A percentile compares a stretch with the other conserved stretches of the same genome.
phyloP scores from a whole-genome alignment of 345 rosid species.

The thale cress (Arabidopsis thaliana) region DNA sequence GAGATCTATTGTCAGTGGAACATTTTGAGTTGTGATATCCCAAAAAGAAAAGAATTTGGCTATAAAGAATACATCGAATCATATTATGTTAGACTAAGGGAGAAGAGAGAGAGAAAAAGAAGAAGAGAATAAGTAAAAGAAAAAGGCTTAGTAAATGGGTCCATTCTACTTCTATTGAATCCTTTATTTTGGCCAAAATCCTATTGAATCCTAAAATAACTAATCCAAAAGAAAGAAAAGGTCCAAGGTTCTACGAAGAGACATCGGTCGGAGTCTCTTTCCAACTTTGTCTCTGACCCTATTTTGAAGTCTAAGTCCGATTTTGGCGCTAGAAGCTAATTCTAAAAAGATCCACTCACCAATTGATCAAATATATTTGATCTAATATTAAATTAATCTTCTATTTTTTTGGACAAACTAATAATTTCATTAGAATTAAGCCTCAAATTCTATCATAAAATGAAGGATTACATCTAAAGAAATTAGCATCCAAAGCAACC shows the following conservation, averaged over 20 bases:
- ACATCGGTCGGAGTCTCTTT: conserved; percentile 25
- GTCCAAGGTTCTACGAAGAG: conserved; percentile 21
- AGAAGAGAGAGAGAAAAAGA: background rate
- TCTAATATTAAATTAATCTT: background rate
- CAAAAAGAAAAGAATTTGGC: conserved; percentile 24
- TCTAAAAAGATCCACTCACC: conserved; percentile 8
- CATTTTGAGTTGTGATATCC: conserved; percentile 22
- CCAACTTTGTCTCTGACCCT: conserved; percentile 22
- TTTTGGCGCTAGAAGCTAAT: conserved; percentile 36
- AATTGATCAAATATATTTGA: background rate
- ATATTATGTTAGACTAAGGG: conserved; percentile 2
- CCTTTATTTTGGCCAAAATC: too few relatives aligned
- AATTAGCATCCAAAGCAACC: too few relatives aligned
- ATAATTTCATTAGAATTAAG: too few relatives aligned
- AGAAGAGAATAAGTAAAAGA: background rate
- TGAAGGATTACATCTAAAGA: too few relatives aligned
- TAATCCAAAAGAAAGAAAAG: conserved; percentile 14
- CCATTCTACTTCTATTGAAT: background rate
- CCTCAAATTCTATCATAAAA: too few relatives aligned
- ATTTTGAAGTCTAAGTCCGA: conserved; percentile 7
- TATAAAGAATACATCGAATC: background rate
- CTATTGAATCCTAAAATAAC: background rate
- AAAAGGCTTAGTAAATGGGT: background rate
- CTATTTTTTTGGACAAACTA: background rate
- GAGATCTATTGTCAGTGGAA: conserved; percentile 4